Base-by-base conservation (phyloP, 192 early-diverging fungal genomes). In the Diversispora epigaea region DNA sequence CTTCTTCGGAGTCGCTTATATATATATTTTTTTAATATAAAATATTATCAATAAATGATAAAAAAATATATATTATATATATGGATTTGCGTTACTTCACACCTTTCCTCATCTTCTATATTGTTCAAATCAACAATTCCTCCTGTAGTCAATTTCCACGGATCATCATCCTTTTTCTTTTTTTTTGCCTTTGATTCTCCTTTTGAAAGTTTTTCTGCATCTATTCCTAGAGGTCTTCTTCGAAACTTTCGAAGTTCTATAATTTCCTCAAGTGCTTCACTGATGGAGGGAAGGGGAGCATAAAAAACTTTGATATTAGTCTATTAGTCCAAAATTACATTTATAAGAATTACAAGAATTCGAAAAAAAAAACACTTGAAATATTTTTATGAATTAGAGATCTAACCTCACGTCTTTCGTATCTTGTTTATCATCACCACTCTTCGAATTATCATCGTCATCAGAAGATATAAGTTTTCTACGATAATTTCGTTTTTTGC, bases 161-260 rank as follows among this genome's bases (percentile, higher is more conserved):
- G 83, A 72, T 85, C 83, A 57, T 87, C 87, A 67, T 84, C 81
- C 45, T 85, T 86, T 61, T 85, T 83, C 72, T 86, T 84, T 50
- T 88, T 85, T 55, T 80, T 81, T 55, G 61, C 63, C 75, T 82
- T 84, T 14, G 78, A 76, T 43, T 87, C 86, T 40, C 89, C 89
- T 12, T 84, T 80, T 6, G 82, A 63, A 21, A 91, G 79, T 72
- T 90, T 87, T 46, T 82, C 76, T 6, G 80, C 77, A 60, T 87
- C 88, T 9, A 91, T 80, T 5, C 89, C 90, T 64, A 84, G 73
- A 21, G 80, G 81, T 47, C 85, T 84, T 57, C 81, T 81, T 49
- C 90, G 86, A 57, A 84, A 73, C 58, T 84, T 85, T 22, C 90
- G 83, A 40, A 91, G 76, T 66, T 91, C 89, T 4, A 84, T 56